Base-by-base conservation (phyloP, 1,284 basidiomycete genomes). In the Ustilago trichophora region DNA sequence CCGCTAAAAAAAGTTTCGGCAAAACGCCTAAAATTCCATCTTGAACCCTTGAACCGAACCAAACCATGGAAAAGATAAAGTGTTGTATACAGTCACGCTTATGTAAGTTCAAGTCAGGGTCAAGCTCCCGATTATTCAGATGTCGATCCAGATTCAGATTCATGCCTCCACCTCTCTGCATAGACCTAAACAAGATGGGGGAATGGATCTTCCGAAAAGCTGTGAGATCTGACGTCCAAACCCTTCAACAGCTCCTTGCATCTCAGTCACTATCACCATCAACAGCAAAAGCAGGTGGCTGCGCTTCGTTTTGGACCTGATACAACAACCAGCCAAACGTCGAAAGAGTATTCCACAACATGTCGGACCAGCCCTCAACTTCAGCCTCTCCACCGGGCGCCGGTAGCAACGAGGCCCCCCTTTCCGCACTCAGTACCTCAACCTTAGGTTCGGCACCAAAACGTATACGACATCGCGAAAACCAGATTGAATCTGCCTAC, bases 401-500 rank as follows among this genome's bases (percentile, higher is more conserved):
- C 15, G 44, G 24, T 10, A 34, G 18, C 36, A 54, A 47, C n/a
- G 53, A 67, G 6, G 25, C 56, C 15, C 58, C 65, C 11, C 22
- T 68, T 15, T 68, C 58, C 2, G 54, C 65, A 4, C 29, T 68
- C 13, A 47, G 32, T 49, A 45, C 62, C 2, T 71, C 63, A 1
- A 19, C 49, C 6, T 32, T 71, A 9, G 68, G 63, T 15, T 58
- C 57, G 3, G 53, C 63, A 9, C 58, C 68, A 5, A 71, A 68
- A 27, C 48, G 75, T 8, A 59, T 66, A 45, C 37, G 72, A 19
- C 75, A 76, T 64, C 53, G 74, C 11, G 74, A 76, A 24, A 54
- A 51, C 16, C 72, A 77, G 31, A 69, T 77, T 15, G 66, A 69
- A 19, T 56, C 64, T 5, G 75, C 75, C 2, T 77, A 77, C 52